Conservation (phyloP, 176 grass and related monocot genomes). For the Eleusine coracana region DNA sequence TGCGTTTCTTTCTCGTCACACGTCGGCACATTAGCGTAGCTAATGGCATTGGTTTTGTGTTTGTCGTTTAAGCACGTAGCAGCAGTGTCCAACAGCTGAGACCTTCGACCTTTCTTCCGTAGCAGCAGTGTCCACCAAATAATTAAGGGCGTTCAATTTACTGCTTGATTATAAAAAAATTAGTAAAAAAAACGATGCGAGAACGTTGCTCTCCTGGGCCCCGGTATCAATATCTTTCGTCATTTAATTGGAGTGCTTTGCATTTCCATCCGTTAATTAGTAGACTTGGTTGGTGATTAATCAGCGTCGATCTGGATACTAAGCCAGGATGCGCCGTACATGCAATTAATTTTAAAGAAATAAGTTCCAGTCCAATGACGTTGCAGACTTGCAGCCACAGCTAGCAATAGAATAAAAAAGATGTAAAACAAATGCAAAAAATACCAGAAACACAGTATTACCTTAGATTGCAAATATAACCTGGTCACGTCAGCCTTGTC, state of each 20-base stretch:
- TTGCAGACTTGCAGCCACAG: background rate
- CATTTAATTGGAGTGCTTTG: background rate
- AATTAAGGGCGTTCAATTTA: background rate
- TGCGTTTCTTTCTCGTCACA: conserved; percentile 56
- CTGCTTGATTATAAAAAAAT: background rate
- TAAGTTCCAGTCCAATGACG: background rate
- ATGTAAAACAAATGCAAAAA: no score
- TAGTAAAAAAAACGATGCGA: background rate
- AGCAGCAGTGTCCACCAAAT: background rate
- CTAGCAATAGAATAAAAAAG: background rate
- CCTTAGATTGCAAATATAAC: no score
- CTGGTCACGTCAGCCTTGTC: no score
- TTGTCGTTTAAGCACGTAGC: conserved; percentile 60
- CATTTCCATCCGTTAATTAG: background rate
- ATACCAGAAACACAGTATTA: background rate
- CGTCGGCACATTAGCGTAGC: conserved; percentile 54
- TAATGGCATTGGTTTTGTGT: conserved; percentile 54
- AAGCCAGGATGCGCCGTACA: conserved; percentile 12
- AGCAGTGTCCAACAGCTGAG: background rate
- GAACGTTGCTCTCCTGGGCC: background rate
- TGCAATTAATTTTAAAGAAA: conserved; percentile 18
- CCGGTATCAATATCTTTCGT: background rate
- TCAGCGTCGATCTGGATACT: conserved; percentile 29
- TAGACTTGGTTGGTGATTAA: conserved; percentile 32
- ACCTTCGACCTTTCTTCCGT: conserved; percentile 1